phyloP scores from a whole-genome alignment of 495 filamentous ascomycete species.

The Pseudoneurospora amorphoporcata region DNA sequence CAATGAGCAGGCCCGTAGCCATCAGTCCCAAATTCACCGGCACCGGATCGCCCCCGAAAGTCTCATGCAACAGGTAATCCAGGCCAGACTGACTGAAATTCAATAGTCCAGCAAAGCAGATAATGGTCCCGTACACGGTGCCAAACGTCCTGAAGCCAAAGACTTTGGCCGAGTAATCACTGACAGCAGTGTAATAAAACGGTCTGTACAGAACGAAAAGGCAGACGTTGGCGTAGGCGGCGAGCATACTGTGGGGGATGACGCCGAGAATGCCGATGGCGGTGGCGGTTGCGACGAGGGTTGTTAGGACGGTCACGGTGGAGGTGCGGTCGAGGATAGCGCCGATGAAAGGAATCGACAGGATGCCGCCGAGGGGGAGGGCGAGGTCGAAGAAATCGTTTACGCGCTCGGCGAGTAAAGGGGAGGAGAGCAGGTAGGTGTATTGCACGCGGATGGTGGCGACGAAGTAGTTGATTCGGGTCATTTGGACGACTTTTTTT shows the following conservation, averaged over 20 bases:
- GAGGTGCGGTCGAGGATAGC: constrained; percentile 65
- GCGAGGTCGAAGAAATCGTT: constrained; percentile 86
- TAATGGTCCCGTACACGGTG: constrained; percentile 90
- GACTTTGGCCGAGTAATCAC: constrained; percentile 85
- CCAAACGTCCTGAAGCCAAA: constrained; percentile 95
- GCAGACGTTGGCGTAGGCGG: constrained; percentile 67
- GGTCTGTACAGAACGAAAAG: constrained; percentile 73
- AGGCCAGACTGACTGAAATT: constrained; percentile 81
- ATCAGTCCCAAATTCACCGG: constrained; percentile 71
- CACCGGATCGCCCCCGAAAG: constrained; percentile 60
- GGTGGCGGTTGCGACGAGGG: constrained; percentile 65
- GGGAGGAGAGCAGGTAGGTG: constrained; percentile 56
- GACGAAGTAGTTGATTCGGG: constrained; percentile 94
- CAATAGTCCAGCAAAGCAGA: constrained; percentile 75
- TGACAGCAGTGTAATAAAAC: constrained; percentile 67
- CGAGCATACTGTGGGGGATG: constrained; percentile 48
- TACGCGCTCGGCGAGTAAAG: constrained; percentile 46
- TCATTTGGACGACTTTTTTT: constrained; percentile 65
- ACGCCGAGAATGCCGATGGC: constrained; percentile 71
- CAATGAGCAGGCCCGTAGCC: constrained; percentile 46
- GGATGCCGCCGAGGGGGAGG: constrained; percentile 74
- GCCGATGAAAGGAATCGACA: constrained; percentile 84
- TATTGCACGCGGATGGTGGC: constrained; percentile 85
- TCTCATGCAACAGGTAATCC: constrained; percentile 67
- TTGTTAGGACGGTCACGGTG: constrained; percentile 62